A percentile compares a stretch with the other conserved stretches of the same genome.
These are phyloP conservation scores for Neonectria neomacrospora DNA, from an alignment of 2,329 filamentous ascomycete genomes.

Conservation along the genomic window DNA sequence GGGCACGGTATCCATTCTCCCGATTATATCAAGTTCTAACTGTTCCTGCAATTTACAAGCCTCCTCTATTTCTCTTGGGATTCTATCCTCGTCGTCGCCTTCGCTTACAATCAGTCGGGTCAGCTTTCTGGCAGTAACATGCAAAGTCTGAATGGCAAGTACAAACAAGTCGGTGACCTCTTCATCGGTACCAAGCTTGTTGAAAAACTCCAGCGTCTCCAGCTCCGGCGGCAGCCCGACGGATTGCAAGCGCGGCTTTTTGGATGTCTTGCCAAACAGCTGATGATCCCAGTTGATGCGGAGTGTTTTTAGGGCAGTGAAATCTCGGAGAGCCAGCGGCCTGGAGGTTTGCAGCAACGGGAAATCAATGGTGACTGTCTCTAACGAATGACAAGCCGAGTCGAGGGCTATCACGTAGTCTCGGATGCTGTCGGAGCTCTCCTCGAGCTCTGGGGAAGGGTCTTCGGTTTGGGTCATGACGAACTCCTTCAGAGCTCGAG, in stretches of 20 bases:
- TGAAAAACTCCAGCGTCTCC: slow-evolving; percentile 59
- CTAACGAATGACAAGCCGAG: slow-evolving; percentile 55
- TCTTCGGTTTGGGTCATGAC: slow-evolving; percentile 58
- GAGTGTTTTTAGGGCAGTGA: slow-evolving; percentile 53
- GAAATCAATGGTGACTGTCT: slow-evolving; percentile 58
- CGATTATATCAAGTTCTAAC: background rate
- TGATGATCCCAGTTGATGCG: slow-evolving; percentile 61
- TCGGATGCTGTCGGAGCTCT: slow-evolving; percentile 58
- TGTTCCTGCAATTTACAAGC: background rate
- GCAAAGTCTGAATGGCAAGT: slow-evolving; percentile 53
- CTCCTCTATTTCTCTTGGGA: background rate
- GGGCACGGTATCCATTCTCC: background rate
- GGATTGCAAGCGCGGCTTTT: slow-evolving; percentile 57
- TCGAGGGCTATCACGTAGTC: slow-evolving; percentile 59
- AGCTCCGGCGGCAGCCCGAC: slow-evolving; percentile 59
- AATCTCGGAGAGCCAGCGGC: slow-evolving; percentile 57
- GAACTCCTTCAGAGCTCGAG: slow-evolving; percentile 57
- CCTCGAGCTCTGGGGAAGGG: slow-evolving; percentile 56
- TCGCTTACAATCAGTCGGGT: background rate
- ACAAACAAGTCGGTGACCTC: slow-evolving; percentile 59
- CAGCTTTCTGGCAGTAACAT: slow-evolving; percentile 50
- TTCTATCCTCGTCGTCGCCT: background rate
- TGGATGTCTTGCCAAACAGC: slow-evolving; percentile 58
- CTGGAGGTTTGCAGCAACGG: slow-evolving; percentile 53
- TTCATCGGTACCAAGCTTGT: slow-evolving; percentile 58